Conservation (phyloP, 2,329 filamentous ascomycete species). For the Aspergillus ibericus region DNA sequence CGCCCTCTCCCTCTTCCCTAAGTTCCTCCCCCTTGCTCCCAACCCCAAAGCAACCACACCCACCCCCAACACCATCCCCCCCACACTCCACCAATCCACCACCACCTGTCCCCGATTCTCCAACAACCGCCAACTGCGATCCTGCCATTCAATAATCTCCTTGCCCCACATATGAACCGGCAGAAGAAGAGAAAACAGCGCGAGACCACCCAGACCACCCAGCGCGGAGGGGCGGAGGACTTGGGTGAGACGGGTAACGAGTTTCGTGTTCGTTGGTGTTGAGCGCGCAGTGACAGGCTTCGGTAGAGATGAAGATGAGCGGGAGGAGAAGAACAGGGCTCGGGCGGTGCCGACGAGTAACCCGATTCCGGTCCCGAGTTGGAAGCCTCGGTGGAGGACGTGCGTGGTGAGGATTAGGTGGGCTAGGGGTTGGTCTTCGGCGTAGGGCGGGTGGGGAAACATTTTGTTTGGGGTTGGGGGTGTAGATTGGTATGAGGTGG, state of each 20-base stretch:
- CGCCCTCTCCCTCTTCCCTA: too few relatives aligned
- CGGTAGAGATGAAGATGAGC: conserved; percentile 15
- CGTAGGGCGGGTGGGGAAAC: conserved; percentile 43
- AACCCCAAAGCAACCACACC: too few relatives aligned
- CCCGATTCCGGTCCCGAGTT: conserved; percentile 54
- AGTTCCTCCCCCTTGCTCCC: too few relatives aligned
- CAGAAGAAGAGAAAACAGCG: too few relatives aligned
- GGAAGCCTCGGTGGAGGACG: conserved; percentile 58
- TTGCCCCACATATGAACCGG: conserved; percentile 53
- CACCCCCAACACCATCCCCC: conserved; percentile 1
- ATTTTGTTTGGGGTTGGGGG: too few relatives aligned
- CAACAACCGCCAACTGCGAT: conserved; percentile 62
- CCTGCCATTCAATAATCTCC: conserved; percentile 63
- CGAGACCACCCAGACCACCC: conserved; percentile 40
- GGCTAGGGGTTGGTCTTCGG: conserved; percentile 62
- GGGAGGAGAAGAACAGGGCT: conserved; percentile 14
- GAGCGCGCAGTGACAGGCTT: too few relatives aligned
- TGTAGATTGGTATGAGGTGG: too few relatives aligned
- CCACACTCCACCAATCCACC: conserved; percentile 13
- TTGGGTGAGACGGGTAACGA: too few relatives aligned
- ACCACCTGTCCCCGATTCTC: conserved; percentile 57
- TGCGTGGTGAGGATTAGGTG: conserved; percentile 60
- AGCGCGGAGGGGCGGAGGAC: conserved; percentile 39
- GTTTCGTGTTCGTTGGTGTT: too few relatives aligned
- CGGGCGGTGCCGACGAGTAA: conserved; percentile 33